phyloP scores from a whole-genome alignment of 1,284 basidiomycete genomes.

The Cutaneotrichosporon cyanovorans region DNA sequence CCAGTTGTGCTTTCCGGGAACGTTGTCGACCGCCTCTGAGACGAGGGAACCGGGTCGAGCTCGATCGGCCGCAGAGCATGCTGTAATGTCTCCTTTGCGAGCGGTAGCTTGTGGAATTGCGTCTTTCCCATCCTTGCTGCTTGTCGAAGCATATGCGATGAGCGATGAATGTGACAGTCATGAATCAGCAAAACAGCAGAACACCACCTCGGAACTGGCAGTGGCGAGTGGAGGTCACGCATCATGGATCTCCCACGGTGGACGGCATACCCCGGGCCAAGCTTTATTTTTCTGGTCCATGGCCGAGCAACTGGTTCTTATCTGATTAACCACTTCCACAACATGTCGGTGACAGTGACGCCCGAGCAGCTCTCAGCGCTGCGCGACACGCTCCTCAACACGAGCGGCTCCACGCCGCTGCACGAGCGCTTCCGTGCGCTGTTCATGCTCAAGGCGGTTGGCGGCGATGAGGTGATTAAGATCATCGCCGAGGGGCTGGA shows the following conservation, averaged over 20 bases:
- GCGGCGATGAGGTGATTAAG: conserved; percentile 62
- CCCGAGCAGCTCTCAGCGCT: conserved; percentile 36
- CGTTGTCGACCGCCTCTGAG: conserved; percentile 63
- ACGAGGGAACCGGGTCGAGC: conserved; percentile 52
- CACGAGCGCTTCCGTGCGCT: conserved; percentile 87
- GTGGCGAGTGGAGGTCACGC: background rate
- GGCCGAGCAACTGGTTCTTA: background rate
- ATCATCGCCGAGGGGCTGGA: conserved; percentile 81
- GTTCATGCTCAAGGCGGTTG: conserved; percentile 84
- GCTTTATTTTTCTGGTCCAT: too few species aligned
- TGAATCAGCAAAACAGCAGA: background rate
- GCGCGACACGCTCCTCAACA: conserved; percentile 61
- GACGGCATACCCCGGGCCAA: background rate
- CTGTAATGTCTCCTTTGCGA: conserved; percentile 31
- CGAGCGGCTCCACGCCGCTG: conserved; percentile 62
- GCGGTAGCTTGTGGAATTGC: conserved; percentile 29
- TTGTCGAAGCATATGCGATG: background rate
- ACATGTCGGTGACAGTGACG: conserved; percentile 37
- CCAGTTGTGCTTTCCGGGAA: conserved; percentile 43
- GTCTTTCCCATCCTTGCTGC: background rate
- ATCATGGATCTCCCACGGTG: background rate
- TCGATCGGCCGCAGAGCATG: conserved; percentile 20
- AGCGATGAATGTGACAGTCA: background rate
- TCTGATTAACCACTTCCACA: conserved; percentile 4
- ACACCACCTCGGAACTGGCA: background rate